phyloP scores from a whole-genome alignment of 2,329 filamentous ascomycete genomes.

The Sodiomyces alkalinus region DNA sequence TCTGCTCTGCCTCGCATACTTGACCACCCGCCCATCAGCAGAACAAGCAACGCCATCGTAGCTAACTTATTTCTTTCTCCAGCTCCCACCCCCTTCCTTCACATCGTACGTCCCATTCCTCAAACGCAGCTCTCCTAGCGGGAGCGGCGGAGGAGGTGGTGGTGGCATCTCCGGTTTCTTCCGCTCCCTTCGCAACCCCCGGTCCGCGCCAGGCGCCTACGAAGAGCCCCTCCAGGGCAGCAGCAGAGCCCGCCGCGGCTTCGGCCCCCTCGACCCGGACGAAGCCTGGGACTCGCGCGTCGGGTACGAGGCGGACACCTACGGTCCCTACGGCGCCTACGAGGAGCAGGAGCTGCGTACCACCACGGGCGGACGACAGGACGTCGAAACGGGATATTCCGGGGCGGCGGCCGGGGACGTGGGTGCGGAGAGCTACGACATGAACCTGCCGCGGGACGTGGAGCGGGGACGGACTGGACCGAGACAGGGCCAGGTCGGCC shows the following conservation, averaged over 20 bases:
- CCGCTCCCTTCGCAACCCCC: slow-evolving; percentile 44
- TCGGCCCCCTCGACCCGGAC: slow-evolving; percentile 62
- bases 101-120: slow-evolving; percentile 59
- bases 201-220: slow-evolving; percentile 56
- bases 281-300: slow-evolving; percentile 77
- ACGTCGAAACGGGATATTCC: slow-evolving; percentile 19
- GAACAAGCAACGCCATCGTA: neutral
- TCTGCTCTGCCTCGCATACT: neutral
- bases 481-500: too few species aligned
- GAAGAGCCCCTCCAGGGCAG: slow-evolving; percentile 35
- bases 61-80: slow-evolving; percentile 1
- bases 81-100: slow-evolving; percentile 56
- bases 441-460: slow-evolving; percentile 34
- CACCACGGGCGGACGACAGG: slow-evolving; percentile 32
- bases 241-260: slow-evolving; percentile 34
- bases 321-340: slow-evolving; percentile 48
- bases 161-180: slow-evolving; percentile 60
- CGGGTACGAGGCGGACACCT: slow-evolving; percentile 53
- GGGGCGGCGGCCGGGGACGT: slow-evolving; percentile 19
- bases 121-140: slow-evolving; percentile 26
- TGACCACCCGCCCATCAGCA: neutral
- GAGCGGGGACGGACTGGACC: slow-evolving; percentile 19
- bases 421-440: slow-evolving; percentile 29
- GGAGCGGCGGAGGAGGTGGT: slow-evolving; percentile 9
- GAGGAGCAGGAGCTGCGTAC: slow-evolving; percentile 67